Percentiles rank a stretch among this genome's conserved stretches.
Conservation (phyloP, 176 grass and related monocot genomes). For the Olyra latifolia region DNA sequence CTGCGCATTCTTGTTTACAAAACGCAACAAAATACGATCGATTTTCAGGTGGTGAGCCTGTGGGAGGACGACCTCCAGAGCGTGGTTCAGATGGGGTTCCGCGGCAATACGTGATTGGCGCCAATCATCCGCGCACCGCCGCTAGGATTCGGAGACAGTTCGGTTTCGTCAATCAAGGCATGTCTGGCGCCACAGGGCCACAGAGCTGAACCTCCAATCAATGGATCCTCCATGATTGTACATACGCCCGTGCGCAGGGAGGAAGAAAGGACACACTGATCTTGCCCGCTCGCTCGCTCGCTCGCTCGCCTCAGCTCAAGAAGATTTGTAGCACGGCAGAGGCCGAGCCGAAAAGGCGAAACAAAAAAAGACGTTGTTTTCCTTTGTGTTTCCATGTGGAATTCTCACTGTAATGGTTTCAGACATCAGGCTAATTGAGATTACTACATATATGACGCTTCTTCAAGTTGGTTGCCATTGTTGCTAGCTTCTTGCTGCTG, state of each 20-base stretch:
- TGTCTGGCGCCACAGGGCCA: constrained; percentile 24
- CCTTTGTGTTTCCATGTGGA: neutral
- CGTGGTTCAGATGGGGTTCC: constrained; percentile 72
- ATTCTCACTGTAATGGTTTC: neutral
- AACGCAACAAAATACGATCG: neutral
- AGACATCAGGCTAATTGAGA: neutral
- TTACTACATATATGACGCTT: constrained; percentile 13
- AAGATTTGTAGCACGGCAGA: neutral
- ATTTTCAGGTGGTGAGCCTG: constrained; percentile 43
- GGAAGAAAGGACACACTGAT: neutral
- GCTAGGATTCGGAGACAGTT: neutral
- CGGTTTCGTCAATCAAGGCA: neutral
- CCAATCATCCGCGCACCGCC: constrained; percentile 9
- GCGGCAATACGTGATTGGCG: constrained; percentile 6
- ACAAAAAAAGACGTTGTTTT: neutral
- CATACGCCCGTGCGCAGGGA: constrained; percentile 13
- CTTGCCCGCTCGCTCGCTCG: neutral
- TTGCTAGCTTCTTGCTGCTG: neutral
- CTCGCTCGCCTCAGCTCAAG: neutral
- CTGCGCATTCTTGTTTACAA: neutral
- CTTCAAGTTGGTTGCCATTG: neutral
- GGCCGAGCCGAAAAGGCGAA: neutral
- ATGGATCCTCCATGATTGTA: constrained; percentile 35
- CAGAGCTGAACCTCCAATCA: constrained; percentile 30
- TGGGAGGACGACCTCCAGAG: constrained; percentile 84